Conservation (phyloP, 129 eudicot genomes). For the Chrysanthemum makinoi region DNA sequence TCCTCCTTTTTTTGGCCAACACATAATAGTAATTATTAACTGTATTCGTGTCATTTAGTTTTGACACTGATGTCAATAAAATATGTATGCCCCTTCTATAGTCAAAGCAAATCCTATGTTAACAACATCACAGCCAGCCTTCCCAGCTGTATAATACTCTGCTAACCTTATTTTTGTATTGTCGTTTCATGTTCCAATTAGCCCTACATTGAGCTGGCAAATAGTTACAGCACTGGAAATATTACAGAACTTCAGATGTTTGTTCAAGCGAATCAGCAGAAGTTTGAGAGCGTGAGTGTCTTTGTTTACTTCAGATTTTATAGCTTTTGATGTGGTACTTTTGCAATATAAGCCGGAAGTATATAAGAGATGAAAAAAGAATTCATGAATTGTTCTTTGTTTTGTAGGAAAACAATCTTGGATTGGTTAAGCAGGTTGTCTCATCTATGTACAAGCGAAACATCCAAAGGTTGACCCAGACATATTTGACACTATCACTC, state of each 20-base stretch:
- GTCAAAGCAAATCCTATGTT: background rate
- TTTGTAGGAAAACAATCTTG: conserved; percentile 82
- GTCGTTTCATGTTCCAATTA: conserved; percentile 29
- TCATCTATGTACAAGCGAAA: conserved; percentile 88
- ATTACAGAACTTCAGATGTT: background rate
- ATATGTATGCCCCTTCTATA: too few species aligned
- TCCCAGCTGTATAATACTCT: conserved; percentile 7
- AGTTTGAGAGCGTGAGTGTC: conserved; percentile 74
- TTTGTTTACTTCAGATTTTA: background rate
- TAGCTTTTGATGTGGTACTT: conserved; percentile 4
- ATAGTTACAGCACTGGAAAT: conserved; percentile 29
- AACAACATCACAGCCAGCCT: conserved; percentile 15
- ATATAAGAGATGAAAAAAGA: background rate
- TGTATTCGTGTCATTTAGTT: background rate
- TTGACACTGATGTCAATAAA: too few species aligned
- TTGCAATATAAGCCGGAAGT: background rate
- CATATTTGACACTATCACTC: conserved; percentile 86
- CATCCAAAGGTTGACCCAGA: conserved; percentile 94
- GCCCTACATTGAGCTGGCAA: conserved; percentile 82
- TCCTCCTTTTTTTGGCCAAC: conserved; percentile 11
- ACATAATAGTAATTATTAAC: background rate
- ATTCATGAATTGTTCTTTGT: background rate
- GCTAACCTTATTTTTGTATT: background rate
- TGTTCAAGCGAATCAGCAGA: conserved; percentile 62
- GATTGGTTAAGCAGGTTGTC: conserved; percentile 89